phyloP scores from a whole-genome alignment of 1,139 yeast genomes.

The Yamadazyma sp. region DNA sequence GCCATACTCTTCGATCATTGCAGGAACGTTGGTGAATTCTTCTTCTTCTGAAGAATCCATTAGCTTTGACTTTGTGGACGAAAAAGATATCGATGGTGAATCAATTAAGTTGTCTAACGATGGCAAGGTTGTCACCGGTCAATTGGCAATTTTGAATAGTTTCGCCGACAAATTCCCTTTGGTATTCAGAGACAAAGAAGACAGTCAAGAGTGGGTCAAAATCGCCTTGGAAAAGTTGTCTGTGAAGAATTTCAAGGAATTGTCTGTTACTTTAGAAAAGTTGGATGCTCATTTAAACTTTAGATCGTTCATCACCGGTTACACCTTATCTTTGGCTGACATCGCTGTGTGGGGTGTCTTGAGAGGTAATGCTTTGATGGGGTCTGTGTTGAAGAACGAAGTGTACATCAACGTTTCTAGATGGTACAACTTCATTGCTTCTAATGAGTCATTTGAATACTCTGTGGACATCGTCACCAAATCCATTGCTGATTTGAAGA shows the following conservation, averaged over 20 bases:
- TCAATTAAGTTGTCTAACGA: conserved; percentile 46
- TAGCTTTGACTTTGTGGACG: conserved; percentile 66
- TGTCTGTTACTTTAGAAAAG: conserved; percentile 67
- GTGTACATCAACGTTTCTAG: conserved; percentile 84
- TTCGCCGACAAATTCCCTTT: conserved; percentile 50
- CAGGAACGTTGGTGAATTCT: conserved; percentile 70
- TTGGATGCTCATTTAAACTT: conserved; percentile 83
- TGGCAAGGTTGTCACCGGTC: conserved; percentile 45
- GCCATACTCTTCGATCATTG: conserved; percentile 79
- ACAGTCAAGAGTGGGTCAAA: conserved; percentile 61
- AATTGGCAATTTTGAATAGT: conserved; percentile 42
- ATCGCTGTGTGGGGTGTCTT: conserved; percentile 91
- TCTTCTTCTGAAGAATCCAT: conserved; percentile 47
- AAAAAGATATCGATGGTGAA: conserved; percentile 46
- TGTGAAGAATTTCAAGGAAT: conserved; percentile 84
- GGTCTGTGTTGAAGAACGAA: conserved; percentile 82
- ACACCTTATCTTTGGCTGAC: conserved; percentile 71
- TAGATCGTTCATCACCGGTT: conserved; percentile 76
- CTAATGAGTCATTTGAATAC: conserved; percentile 62
- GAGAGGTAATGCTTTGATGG: conserved; percentile 90
- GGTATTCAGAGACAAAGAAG: conserved; percentile 28
- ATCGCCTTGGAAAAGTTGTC: conserved; percentile 69
- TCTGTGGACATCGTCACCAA: conserved; percentile 67
- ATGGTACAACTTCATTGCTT: conserved; percentile 83
- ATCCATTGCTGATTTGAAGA: conserved; percentile 72